Evolutionary conservation across 1,139 yeast genomes (phyloP), one percentile per base, ranked within the genome.

Genomic region (Pichia sp.): DNA sequence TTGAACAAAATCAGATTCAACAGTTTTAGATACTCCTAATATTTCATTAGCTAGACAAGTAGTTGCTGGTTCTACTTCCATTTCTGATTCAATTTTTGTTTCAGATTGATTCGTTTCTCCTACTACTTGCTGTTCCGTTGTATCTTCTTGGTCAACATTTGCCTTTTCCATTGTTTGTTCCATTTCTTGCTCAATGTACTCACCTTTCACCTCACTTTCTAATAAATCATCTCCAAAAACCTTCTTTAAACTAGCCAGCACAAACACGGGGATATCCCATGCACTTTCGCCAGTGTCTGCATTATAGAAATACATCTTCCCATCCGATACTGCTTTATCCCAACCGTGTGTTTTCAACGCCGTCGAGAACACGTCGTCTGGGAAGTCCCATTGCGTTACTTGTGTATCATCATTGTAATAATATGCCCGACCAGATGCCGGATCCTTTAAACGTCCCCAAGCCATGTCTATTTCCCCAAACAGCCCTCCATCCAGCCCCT

Each of bases 361-460:
- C 30, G 54, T 48, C 41, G 70, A 71, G 14, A 62, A 45, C 21
- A 47, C 33, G 38, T 65, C 79, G 23, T 66, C 76, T 0, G 96
- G 96, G 49, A 79, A 75, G 8, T 82, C 85, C 95, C 96, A 88
- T 36, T 80, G 76, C 0, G 95, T 80, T 52, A 78, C 79, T 40
- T 77, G 74, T 0, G 93, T 82, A 29, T 57, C 69, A 1, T 74
- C 47, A 51, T 88, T 78, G 60, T 78, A 85, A 60, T 82, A 88
- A 63, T 88, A 89, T 13, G 45, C 29, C 1, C 67, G 66, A 31
- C 81, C 69, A 1, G 94, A 94, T 31, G 76, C 75, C 11, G 74
- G 76, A 50, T 82, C 87, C 31, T 65, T 65, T 18, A 75, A 72
- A 47, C 78, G 73, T 57, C 76, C 78, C 96, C 96, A 87, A 20